Percentiles rank a stretch among this genome's conserved stretches.
Conservation (phyloP, 441 rosid species). For the Populus hybrid region DNA sequence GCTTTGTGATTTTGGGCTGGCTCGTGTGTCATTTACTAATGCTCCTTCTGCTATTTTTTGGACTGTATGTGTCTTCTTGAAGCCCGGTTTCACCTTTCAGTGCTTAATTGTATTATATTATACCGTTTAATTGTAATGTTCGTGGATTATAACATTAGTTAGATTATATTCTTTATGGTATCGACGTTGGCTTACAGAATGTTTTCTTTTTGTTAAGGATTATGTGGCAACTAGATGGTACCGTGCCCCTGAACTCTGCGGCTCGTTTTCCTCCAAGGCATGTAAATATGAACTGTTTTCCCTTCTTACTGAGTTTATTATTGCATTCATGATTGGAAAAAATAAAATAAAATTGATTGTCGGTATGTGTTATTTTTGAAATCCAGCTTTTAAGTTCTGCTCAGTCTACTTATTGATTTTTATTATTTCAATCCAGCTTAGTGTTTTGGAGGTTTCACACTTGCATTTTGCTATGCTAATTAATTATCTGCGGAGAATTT, state of each 20-base stretch:
- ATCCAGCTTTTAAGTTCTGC: not conserved
- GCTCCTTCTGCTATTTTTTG: slow-evolving; percentile 96
- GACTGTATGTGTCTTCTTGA: slow-evolving; percentile 73
- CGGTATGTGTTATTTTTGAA: not conserved
- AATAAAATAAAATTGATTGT: not conserved
- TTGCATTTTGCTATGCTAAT: not conserved
- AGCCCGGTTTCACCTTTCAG: slow-evolving; percentile 3
- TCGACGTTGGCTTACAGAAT: slow-evolving; percentile 6
- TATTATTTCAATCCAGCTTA: not conserved
- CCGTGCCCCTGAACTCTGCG: slow-evolving; percentile 99
- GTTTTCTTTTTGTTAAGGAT: slow-evolving; percentile 52
- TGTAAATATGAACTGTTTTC: slow-evolving; percentile 10
- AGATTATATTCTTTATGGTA: not conserved
- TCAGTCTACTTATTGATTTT: not conserved
- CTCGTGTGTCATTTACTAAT: slow-evolving; percentile 91
- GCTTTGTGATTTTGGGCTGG: slow-evolving; percentile 98
- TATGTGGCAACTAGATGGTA: slow-evolving; percentile 99
- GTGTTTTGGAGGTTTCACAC: not conserved
- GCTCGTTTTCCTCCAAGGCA: slow-evolving; percentile 95
- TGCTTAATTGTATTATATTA: not conserved
- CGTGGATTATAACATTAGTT: not conserved
- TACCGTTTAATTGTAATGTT: not conserved
- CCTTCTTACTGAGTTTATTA: not conserved
- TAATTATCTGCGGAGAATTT: not conserved
- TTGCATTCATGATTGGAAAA: not conserved